These are phyloP conservation scores for Penicillium sumatraense DNA, from an alignment of 2,329 filamentous ascomycete genomes.

Conservation along the genomic window DNA sequence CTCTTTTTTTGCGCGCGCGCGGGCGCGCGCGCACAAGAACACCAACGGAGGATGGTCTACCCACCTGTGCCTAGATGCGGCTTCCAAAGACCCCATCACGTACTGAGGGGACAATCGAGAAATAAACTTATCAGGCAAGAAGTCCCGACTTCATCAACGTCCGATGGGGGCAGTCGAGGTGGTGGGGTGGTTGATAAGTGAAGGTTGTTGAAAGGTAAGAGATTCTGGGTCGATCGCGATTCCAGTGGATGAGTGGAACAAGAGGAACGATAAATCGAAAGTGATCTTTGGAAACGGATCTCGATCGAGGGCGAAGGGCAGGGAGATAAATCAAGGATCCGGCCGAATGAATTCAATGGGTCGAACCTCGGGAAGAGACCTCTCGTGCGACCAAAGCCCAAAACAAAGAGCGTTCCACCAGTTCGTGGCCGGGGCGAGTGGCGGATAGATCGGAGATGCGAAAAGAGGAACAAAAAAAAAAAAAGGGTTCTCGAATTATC, in stretches of 20 bases:
- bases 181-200: neutral
- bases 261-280: neutral
- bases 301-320: slow-evolving; percentile 4
- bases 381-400: slow-evolving; percentile 18
- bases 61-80: slow-evolving; percentile 42
- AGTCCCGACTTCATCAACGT: slow-evolving; percentile 2
- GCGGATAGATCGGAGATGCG: slow-evolving; percentile 14
- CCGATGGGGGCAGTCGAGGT: neutral
- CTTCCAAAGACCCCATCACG: slow-evolving; percentile 47
- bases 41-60: slow-evolving; percentile 20
- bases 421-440: slow-evolving; percentile 16
- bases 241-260: neutral
- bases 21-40: neutral
- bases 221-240: neutral
- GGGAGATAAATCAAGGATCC: slow-evolving; percentile 8
- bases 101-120: slow-evolving; percentile 2
- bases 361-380: slow-evolving; percentile 5
- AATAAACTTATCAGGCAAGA: neutral
- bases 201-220: neutral
- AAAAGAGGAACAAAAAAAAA: no score
- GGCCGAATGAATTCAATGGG: slow-evolving; percentile 14
- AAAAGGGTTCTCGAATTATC: slow-evolving; percentile 21
- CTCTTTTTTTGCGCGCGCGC: neutral
- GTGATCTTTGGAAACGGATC: slow-evolving; percentile 6
- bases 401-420: slow-evolving; percentile 22